These are phyloP conservation scores for Incumbomyces lentus DNA, from an alignment of 2,329 filamentous ascomycete genomes.

Conservation along the genomic window DNA sequence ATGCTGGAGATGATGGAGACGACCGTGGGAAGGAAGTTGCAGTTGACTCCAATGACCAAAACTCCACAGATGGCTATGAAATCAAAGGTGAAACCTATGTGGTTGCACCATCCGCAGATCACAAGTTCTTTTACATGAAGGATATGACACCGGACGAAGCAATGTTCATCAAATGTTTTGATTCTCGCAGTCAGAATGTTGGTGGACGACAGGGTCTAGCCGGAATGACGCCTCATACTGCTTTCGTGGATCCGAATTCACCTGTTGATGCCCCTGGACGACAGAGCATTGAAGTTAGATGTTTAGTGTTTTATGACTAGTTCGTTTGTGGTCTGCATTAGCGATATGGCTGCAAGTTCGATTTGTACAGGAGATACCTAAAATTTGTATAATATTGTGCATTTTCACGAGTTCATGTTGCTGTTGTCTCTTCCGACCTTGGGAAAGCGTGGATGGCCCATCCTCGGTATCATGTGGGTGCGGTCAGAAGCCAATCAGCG, in stretches of 20 bases:
- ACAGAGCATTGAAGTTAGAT: conserved; percentile 56
- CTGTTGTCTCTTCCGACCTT: no score
- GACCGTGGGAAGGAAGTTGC: conserved; percentile 50
- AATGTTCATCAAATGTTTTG: conserved; percentile 47
- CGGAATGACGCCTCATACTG: conserved; percentile 42
- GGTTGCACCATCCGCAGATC: conserved; percentile 46
- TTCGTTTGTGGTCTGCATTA: no score
- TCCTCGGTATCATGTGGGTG: no score
- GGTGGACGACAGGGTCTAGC: conserved; percentile 35
- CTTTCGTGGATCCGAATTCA: conserved; percentile 47
- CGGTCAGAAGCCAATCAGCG: no score
- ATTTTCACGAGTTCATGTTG: no score
- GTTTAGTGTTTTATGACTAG: conserved; percentile 51
- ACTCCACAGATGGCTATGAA: conserved; percentile 51
- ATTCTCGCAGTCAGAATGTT: conserved; percentile 33
- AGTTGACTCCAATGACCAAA: conserved; percentile 36
- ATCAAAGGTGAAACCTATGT: conserved; percentile 53
- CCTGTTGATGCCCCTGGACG: conserved; percentile 39
- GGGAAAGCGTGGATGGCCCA: no score
- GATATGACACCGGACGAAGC: conserved; percentile 53
- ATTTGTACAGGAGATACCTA: no score
- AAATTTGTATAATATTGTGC: no score
- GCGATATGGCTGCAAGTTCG: no score
- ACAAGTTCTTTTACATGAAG: conserved; percentile 56
- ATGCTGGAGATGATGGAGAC: conserved; percentile 50